A percentile compares a stretch with the other conserved stretches of the same genome.
These are phyloP conservation scores for Yamadazyma sp. DNA, from an alignment of 805 yeast genomes.

Conservation along the genomic window DNA sequence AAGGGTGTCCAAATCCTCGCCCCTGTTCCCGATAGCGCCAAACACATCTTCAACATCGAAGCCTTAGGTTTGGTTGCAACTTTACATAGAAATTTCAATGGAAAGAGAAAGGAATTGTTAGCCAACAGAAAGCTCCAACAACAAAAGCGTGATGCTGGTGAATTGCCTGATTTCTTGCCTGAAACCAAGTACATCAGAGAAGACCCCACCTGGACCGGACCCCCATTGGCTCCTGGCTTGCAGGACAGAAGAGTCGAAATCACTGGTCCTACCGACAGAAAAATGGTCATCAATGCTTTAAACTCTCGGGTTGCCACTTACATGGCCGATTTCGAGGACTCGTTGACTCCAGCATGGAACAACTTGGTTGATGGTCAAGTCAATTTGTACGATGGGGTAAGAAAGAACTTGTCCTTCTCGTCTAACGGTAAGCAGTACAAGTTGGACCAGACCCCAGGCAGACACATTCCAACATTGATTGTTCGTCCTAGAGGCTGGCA, in stretches of 20 bases:
- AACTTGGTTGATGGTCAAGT: constrained; percentile 81
- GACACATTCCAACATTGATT: constrained; percentile 72
- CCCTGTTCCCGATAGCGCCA: constrained; percentile 46
- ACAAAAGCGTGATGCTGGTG: constrained; percentile 59
- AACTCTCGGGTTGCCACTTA: constrained; percentile 78
- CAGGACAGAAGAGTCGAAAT: constrained; percentile 76
- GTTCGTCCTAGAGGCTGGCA: constrained; percentile 93
- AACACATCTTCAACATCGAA: constrained; percentile 57
- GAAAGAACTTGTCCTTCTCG: constrained; percentile 53
- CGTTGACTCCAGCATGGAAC: constrained; percentile 81
- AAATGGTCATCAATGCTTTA: constrained; percentile 80
- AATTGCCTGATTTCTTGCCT: constrained; percentile 59
- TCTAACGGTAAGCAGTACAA: constrained; percentile 46
- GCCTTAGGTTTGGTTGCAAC: constrained; percentile 71
- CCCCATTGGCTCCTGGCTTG: constrained; percentile 68
- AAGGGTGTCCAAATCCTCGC: constrained; percentile 57
- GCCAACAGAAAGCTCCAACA: constrained; percentile 64
- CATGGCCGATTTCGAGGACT: constrained; percentile 86
- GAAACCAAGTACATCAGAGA: constrained; percentile 71
- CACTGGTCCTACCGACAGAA: constrained; percentile 84
- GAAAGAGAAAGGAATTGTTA: constrained; percentile 56
- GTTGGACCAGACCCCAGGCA: constrained; percentile 46
- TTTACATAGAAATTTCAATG: constrained; percentile 71
- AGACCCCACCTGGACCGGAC: constrained; percentile 75
- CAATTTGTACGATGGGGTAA: constrained; percentile 71